phyloP scores from a whole-genome alignment of 495 filamentous ascomycete genomes.

The Penicillium crystallinum region DNA sequence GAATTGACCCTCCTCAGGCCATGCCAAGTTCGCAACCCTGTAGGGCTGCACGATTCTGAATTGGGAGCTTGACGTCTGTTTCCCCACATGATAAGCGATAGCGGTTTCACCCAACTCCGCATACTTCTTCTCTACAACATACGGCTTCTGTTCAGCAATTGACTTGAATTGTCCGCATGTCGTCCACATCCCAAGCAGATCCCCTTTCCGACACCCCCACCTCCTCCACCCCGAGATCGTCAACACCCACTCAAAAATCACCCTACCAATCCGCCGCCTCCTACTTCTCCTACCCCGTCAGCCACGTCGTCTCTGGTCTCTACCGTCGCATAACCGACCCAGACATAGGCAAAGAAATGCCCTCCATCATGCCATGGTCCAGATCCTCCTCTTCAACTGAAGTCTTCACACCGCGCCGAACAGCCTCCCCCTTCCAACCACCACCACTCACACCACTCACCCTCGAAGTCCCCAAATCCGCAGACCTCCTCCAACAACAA shows the following conservation, averaged over 20 bases:
- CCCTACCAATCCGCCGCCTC: conserved; percentile 37
- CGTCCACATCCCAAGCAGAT: conserved; percentile 24
- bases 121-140: neutral
- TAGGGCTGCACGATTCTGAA: neutral
- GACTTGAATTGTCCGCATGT: conserved; percentile 22
- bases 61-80: neutral
- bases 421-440: conserved; percentile 56
- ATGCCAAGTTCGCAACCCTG: neutral
- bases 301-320: conserved; percentile 48
- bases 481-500: conserved; percentile 34
- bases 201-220: conserved; percentile 17
- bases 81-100: conserved; percentile 8
- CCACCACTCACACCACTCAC: conserved; percentile 53
- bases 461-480: conserved; percentile 33
- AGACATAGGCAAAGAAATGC: conserved; percentile 19
- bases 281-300: conserved; percentile 53
- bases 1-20: no score
- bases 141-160: conserved; percentile 7
- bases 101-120: neutral
- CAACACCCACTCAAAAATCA: conserved; percentile 22
- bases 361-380: conserved; percentile 24
- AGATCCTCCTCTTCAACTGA: conserved; percentile 25
- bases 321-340: conserved; percentile 50
- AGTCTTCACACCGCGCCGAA: conserved; percentile 47
- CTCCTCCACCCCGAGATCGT: conserved; percentile 28